These are phyloP conservation scores for Boletus speciosus DNA, from an alignment of 768 basidiomycete species.

Conservation along the genomic window DNA sequence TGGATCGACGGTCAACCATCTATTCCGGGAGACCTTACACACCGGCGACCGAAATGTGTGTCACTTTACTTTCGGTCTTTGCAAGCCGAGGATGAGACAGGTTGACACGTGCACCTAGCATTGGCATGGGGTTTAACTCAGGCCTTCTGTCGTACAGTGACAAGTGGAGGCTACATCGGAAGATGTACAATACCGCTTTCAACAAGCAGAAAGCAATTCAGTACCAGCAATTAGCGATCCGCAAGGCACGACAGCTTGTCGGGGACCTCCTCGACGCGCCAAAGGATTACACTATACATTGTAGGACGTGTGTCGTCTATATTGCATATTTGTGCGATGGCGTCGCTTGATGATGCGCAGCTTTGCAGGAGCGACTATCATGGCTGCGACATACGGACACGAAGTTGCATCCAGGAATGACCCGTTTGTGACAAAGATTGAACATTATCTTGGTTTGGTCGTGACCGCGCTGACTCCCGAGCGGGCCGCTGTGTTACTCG, in stretches of 20 bases:
- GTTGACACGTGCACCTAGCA: slow-evolving; percentile 11
- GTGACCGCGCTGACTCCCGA: slow-evolving; percentile 16
- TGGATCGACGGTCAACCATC: slow-evolving; percentile 25
- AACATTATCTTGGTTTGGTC: slow-evolving; percentile 12
- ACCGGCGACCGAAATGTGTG: slow-evolving; percentile 20
- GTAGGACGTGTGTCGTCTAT: slow-evolving; percentile 21
- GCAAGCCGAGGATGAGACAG: not conserved
- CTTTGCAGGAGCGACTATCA: slow-evolving; percentile 21
- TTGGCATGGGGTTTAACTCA: slow-evolving; percentile 31
- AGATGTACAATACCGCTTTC: slow-evolving; percentile 19
- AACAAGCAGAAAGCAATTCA: slow-evolving; percentile 9
- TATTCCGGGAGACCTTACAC: slow-evolving; percentile 29
- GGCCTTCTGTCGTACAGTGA: slow-evolving; percentile 29
- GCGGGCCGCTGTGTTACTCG: slow-evolving; percentile 17
- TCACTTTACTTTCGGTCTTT: not conserved
- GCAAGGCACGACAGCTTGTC: slow-evolving; percentile 22
- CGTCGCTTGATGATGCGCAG: slow-evolving; percentile 8
- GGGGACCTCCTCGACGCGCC: slow-evolving; percentile 20
- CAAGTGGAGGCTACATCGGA: slow-evolving; percentile 31
- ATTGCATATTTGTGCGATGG: not conserved
- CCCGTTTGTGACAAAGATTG: slow-evolving; percentile 23
- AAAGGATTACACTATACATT: slow-evolving; percentile 15
- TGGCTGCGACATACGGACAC: slow-evolving; percentile 26
- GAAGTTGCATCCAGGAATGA: slow-evolving; percentile 23
- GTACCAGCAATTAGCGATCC: slow-evolving; percentile 16